Base-by-base conservation (phyloP, 2,329 filamentous ascomycete species). In the Aspergillaceae sp. region DNA sequence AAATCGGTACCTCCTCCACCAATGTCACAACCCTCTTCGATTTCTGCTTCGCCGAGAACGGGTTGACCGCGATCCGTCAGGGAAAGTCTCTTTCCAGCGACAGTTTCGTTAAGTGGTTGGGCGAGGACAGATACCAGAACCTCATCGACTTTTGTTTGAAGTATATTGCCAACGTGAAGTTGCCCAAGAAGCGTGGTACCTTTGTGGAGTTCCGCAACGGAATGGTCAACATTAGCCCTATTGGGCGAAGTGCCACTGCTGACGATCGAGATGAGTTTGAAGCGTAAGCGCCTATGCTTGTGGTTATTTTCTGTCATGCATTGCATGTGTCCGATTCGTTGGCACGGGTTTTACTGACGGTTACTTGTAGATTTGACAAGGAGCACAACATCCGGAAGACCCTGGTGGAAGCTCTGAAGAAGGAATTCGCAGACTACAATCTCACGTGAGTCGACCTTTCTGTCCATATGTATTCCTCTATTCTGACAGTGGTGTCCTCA, bases 11-110 rank as follows among this genome's bases (percentile, higher is more conserved):
- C 3, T 66, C 78, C 28, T 72, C 77, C 48, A 77, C 84, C 56
- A 67, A 74, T 57, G 91, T 97, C 51, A 89, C 83, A 44, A 75
- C 80, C 51, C 82, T 97, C 61, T 98, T 98, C 75, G 92, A 98
- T 76, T 98, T 87, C 74, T 92, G 86, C 79, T 98, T 98, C 74
- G 76, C 89, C 48, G 92, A 98, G 75, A 98, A 98, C 72, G 92
- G 92, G 7, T 80, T 98, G 56, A 94, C 86, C 1, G 92, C 91
- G 38, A 94, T 79, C 77, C 88, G 89, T 63, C 72, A 90, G 61
- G 92, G 91, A 59, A 70, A 83, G 65, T 76, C 79, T 46, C 80
- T 97, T 48, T 75, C 83, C 1, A 82, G 81, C 60, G 85, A 84
- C 70, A 87, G 80, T 71, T 98, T 97, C 79, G 95, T 97, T 74